Percentiles rank a stretch among this genome's conserved stretches.
phyloP scores from a whole-genome alignment of 73 alveolate species.

The Symbiodinium pilosum region DNA sequence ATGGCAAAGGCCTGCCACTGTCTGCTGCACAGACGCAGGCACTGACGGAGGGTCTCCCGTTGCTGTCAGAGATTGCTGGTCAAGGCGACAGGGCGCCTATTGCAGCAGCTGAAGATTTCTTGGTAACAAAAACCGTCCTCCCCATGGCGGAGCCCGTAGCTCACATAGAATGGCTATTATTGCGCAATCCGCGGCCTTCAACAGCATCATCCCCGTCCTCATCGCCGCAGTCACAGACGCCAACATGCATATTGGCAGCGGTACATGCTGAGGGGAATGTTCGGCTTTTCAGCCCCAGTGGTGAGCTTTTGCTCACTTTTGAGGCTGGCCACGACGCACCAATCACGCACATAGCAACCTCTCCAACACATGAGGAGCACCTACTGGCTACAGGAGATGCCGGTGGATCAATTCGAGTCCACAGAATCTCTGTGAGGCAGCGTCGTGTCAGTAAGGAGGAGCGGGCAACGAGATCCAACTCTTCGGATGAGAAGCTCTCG shows the following conservation, averaged over 20 bases:
- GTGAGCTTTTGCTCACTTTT: conserved; percentile 40
- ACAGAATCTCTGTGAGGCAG: conserved; percentile 66
- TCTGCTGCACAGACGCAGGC: conserved; percentile 64
- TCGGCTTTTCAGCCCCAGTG: conserved; percentile 51
- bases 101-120: conserved; percentile 76
- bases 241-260: conserved; percentile 53
- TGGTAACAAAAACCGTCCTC: conserved; percentile 39
- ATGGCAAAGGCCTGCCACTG: conserved; percentile 51
- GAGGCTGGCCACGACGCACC: conserved; percentile 53
- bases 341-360: conserved; percentile 54
- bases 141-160: conserved; percentile 74
- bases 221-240: conserved; percentile 58
- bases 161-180: conserved; percentile 46
- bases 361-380: conserved; percentile 90
- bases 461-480: conserved; percentile 20
- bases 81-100: conserved; percentile 49
- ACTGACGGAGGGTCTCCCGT: conserved; percentile 64
- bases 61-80: conserved; percentile 70
- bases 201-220: conserved; percentile 32
- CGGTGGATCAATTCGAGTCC: conserved; percentile 56
- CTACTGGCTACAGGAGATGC: conserved; percentile 86
- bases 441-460: conserved; percentile 65
- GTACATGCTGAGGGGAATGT: conserved; percentile 81
- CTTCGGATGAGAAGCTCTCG: conserved; percentile 46
- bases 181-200: conserved; percentile 89